Base-by-base conservation (phyloP, 805 yeast species). In the Kockiozyma suomiensis region DNA sequence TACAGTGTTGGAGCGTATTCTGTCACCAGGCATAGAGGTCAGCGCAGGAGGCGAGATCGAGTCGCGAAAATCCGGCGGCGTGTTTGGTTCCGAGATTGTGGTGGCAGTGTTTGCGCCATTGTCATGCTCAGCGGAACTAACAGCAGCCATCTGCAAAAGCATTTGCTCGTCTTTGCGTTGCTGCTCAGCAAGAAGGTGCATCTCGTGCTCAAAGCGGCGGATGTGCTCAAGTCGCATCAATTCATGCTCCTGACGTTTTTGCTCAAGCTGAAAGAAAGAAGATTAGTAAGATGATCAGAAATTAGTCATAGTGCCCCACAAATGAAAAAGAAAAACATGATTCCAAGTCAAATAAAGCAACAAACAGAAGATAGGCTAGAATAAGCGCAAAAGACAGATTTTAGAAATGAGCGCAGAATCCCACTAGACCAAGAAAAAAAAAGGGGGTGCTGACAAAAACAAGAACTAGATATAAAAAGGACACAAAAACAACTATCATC, bases 151-250 rank as follows among this genome's bases (percentile, higher is more conserved):
- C 43, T 67, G 70, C 33, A 58, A 52, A 35, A 64, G 55, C 60
- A 67, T 57, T 47, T 64, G 66, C 59, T 67, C 70, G 51, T 67
- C 70, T 46, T 67, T 66, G 43, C 67, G 69, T 10, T 65, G 69
- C 30, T 65, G 69, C 50, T 63, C 61, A 19, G 61, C 68, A 17
- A 67, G 56, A 13, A 55, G 42, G 21, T 64, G 69, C 68, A 66
- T 66, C 52, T 66, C 69, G 49, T 66, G 67, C 58, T 66, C 69
- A 50, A 66, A 66, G 10, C 69, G 64, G 10, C 67, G 59, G 49
- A 66, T 62, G 56, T 65, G 68, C 40, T 67, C 67, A 12, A 54
- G 56, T 17, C 70, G 68, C 53, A 52, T 37, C 32, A 49, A 51
- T 25, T 59, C 66, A 55, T 65, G 69, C 61, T 67, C 70, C 26